These are phyloP conservation scores for Cordyceps pruinosa DNA, from an alignment of 2,329 filamentous ascomycete species.

Conservation along the genomic window DNA sequence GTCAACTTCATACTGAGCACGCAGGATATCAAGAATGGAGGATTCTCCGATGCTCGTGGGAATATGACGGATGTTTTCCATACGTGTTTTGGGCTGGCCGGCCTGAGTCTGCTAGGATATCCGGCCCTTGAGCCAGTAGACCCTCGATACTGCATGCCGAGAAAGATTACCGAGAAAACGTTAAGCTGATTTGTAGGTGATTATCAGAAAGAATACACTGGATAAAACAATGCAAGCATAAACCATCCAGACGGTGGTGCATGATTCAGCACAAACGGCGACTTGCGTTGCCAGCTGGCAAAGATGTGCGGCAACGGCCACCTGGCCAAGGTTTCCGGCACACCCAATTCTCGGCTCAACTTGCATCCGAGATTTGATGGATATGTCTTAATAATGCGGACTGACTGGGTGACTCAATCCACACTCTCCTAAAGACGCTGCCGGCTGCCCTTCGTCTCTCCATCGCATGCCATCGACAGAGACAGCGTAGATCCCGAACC, in stretches of 20 bases:
- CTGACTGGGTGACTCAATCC: neutral
- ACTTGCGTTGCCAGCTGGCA: neutral
- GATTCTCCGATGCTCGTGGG: slow-evolving; percentile 82
- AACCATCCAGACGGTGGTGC: neutral
- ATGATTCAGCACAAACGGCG: neutral
- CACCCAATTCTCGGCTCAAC: neutral
- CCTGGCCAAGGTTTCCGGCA: neutral
- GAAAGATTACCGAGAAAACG: slow-evolving; percentile 54
- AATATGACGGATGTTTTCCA: slow-evolving; percentile 98
- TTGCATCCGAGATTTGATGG: neutral
- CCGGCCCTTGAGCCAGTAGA: slow-evolving; percentile 74
- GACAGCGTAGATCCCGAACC: neutral
- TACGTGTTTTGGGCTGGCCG: slow-evolving; percentile 81
- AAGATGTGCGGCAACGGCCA: neutral
- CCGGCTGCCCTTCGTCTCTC: neutral
- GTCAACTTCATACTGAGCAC: slow-evolving; percentile 76
- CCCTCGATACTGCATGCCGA: slow-evolving; percentile 81
- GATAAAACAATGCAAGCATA: neutral
- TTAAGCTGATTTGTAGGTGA: slow-evolving; percentile 37
- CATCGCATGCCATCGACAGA: neutral
- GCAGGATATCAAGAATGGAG: slow-evolving; percentile 78
- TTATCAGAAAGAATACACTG: neutral
- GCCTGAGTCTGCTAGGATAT: slow-evolving; percentile 75
- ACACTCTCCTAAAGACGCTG: neutral
- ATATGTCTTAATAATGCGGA: neutral